Conservation (phyloP, 257 asterid genomes). For the Solanum bukasovii region DNA sequence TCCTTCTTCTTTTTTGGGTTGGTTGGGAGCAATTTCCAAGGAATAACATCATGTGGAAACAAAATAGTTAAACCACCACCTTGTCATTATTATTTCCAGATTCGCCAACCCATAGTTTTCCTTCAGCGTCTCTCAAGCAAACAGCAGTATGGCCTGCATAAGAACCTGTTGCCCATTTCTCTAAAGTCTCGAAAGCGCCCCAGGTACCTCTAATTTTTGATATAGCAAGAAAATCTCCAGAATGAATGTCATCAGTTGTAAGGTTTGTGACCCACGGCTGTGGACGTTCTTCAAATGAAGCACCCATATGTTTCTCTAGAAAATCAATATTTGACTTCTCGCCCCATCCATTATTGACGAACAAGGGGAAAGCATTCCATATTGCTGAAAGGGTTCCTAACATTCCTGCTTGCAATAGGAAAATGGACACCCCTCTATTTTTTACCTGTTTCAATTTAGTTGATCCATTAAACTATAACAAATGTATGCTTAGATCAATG, state of each 20-base stretch:
- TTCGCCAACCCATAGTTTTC: constrained; percentile 87
- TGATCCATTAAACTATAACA: neutral
- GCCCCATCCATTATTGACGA: constrained; percentile 70
- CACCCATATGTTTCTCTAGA: constrained; percentile 79
- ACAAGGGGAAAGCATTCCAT: constrained; percentile 81
- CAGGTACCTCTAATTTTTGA: constrained; percentile 82
- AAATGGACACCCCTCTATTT: constrained; percentile 59
- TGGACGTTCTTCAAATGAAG: constrained; percentile 67
- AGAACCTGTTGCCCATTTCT: constrained; percentile 86
- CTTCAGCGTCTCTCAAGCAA: constrained; percentile 68
- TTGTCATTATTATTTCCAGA: constrained; percentile 75
- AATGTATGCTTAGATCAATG: neutral
- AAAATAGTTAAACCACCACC: constrained; percentile 27
- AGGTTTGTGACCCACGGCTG: constrained; percentile 75
- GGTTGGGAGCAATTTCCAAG: neutral
- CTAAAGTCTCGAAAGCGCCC: constrained; percentile 91
- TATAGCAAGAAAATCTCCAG: constrained; percentile 76
- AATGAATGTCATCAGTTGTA: constrained; percentile 53
- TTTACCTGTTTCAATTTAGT: constrained; percentile 39
- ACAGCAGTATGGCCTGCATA: constrained; percentile 89
- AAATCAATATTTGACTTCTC: constrained; percentile 67
- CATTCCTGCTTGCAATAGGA: constrained; percentile 85
- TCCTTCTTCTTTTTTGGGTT: neutral
- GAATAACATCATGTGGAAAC: neutral
- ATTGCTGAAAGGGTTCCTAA: constrained; percentile 65